Percentiles rank a stretch among this genome's conserved stretches.
phyloP scores from a whole-genome alignment of 768 basidiomycete genomes.

The Vishniacozyma victoriae region DNA sequence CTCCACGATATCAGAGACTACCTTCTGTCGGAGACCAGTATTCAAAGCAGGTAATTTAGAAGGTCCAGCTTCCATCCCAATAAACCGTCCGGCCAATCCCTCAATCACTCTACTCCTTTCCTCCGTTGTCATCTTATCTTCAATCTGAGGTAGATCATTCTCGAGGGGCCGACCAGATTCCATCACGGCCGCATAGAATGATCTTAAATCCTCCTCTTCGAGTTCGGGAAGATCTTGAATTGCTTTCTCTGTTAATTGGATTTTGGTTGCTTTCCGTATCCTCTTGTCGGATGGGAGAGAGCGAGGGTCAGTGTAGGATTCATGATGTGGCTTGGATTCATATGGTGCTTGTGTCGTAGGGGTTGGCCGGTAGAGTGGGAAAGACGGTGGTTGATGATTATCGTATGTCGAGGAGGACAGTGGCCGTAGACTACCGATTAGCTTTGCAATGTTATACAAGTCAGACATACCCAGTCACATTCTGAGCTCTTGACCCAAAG shows the following conservation, averaged over 20 bases:
- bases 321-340: too few species aligned
- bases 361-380: too few species aligned
- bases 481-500: too few species aligned
- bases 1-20: conserved; percentile 48
- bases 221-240: conserved; percentile 8
- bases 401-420: too few species aligned
- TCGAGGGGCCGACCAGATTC: not conserved
- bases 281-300: not conserved
- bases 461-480: too few species aligned
- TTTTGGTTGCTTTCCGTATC: conserved; percentile 1
- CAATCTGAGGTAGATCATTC: too few species aligned
- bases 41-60: not conserved
- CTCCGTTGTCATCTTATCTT: not conserved
- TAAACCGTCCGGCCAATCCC: not conserved
- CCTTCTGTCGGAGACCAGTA: not conserved
- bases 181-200: conserved; percentile 16
- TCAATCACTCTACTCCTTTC: conserved; percentile 3
- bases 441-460: too few species aligned
- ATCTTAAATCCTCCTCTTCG: conserved; percentile 10
- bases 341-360: too few species aligned
- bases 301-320: too few species aligned
- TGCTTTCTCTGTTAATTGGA: conserved; percentile 4
- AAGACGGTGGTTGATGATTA: too few species aligned
- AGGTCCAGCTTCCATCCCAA: not conserved
- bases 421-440: too few species aligned